Base-by-base conservation (phyloP, 306 rosid genomes). In the Dryas drummondii region DNA sequence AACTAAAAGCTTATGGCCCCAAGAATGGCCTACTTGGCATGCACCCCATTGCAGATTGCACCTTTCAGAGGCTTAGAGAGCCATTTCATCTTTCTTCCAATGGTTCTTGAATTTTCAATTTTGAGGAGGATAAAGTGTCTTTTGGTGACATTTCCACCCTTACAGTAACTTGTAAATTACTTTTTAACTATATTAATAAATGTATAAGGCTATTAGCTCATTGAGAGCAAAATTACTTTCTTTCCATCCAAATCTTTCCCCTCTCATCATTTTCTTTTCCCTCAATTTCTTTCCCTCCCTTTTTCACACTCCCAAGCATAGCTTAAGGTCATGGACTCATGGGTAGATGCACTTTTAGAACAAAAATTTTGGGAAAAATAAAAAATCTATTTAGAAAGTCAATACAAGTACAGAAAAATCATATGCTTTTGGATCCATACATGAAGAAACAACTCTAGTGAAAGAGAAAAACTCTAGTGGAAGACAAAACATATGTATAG, bases 371-470 rank as follows among this genome's bases (percentile, higher is more conserved):
- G 42, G 50, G 41, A 7, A 2, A 0, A 2, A 0, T 2, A 2
- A n/a, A 53, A 53, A 1, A 2, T 70, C 74, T 70, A 41, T 1
- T 41, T 17, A 17, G 41, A 54, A 71, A 57, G 66, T 44, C 55
- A 56, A 22, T 45, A 22, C 2, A 45, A 57, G 19, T 58, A 57
- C 27, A 57, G 66, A 26, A 44, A 22, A 17, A n/a, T 22, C 26
- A 46, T 56, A 56, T 44, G 66, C 65, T 1, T 71, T 19, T 7
- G 53, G 22, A 54, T 42, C 52, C 75, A 12, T 42, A 11, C 19
- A 71, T 45, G 66, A 44, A 44, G 65, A 64, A 55, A 71, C 66
- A 22, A 45, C 27, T 44, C 75, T 71, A 42, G 26, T 44, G 19
- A 71, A 26, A 44, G 55, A 44, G 65, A 57, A 26, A 12, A 59